Percentiles rank a stretch among this genome's conserved stretches.
phyloP scores from a whole-genome alignment of 2,329 filamentous ascomycete species.

The Hirsutella thompsonii region DNA sequence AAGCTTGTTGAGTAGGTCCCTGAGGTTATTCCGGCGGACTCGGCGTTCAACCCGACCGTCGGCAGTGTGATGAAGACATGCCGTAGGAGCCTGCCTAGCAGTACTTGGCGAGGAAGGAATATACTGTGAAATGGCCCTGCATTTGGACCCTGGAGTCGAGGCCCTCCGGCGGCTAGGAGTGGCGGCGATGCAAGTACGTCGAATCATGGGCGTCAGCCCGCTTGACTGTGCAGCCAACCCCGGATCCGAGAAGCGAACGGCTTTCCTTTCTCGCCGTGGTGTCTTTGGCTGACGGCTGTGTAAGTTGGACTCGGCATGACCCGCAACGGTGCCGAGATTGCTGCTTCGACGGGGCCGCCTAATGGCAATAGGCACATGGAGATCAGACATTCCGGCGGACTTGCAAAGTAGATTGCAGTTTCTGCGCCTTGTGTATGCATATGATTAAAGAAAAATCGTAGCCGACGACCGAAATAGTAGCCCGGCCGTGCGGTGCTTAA shows the following conservation, averaged over 20 bases:
- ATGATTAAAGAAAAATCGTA: too few species aligned
- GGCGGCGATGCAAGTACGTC: constrained; percentile 32
- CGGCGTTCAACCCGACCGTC: constrained; percentile 45
- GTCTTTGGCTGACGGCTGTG: constrained; percentile 12
- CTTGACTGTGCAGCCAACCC: constrained; percentile 28
- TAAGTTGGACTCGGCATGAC: constrained; percentile 8
- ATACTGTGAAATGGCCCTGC: constrained; percentile 7
- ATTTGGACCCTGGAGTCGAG: constrained; percentile 23
- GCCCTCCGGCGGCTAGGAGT: constrained; percentile 26
- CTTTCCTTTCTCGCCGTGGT: constrained; percentile 25
- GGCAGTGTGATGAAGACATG: constrained; percentile 37
- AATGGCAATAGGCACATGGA: constrained; percentile 40
- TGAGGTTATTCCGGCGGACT: constrained; percentile 40
- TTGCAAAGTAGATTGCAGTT: background rate
- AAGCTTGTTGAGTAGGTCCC: constrained; percentile 44
- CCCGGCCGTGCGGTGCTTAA: background rate
- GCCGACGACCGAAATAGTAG: background rate
- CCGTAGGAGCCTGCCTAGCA: constrained; percentile 17
- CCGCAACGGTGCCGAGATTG: constrained; percentile 16
- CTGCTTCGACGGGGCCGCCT: constrained; percentile 36
- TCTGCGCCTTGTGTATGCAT: too few species aligned
- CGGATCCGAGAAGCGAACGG: constrained; percentile 48
- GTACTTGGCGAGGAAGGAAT: constrained; percentile 10
- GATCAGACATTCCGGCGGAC: constrained; percentile 18
- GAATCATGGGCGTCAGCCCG: constrained; percentile 46